Conservation (phyloP, 2,329 filamentous ascomycete species). For the Amylocarpus encephaloides region DNA sequence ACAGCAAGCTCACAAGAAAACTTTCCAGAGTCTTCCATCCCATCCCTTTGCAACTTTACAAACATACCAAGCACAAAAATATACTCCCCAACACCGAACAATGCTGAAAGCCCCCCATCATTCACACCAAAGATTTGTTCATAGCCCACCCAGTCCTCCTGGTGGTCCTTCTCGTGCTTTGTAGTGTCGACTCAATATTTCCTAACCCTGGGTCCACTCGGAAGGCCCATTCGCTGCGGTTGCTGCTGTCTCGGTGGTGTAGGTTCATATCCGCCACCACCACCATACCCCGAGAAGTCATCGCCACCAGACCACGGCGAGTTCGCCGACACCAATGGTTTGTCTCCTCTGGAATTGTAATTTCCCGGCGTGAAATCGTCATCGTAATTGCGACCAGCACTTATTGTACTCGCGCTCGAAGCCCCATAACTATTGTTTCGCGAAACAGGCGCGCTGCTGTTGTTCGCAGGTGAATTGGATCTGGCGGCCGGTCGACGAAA, state of each 20-base stretch:
- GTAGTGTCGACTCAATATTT: background rate
- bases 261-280: slow-evolving; percentile 33
- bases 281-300: slow-evolving; percentile 35
- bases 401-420: slow-evolving; percentile 4
- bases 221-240: background rate
- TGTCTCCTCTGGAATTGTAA: slow-evolving; percentile 33
- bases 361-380: slow-evolving; percentile 13
- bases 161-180: no score
- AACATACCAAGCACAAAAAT: background rate
- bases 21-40: no score
- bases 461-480: slow-evolving; percentile 35
- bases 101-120: background rate
- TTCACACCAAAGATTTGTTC: background rate
- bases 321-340: slow-evolving; percentile 41
- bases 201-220: background rate
- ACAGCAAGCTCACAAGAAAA: no score
- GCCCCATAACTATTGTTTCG: slow-evolving; percentile 12
- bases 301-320: slow-evolving; percentile 42
- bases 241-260: background rate
- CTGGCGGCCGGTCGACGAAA: slow-evolving; percentile 60
- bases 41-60: no score
- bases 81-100: slow-evolving; percentile 1
- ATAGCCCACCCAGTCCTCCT: background rate
- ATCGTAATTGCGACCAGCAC: slow-evolving; percentile 13
- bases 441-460: slow-evolving; percentile 16